Evolutionary conservation across 306 rosid species (phyloP), one percentile per base, ranked within the genome.

Genomic region (Quercus robur): DNA sequence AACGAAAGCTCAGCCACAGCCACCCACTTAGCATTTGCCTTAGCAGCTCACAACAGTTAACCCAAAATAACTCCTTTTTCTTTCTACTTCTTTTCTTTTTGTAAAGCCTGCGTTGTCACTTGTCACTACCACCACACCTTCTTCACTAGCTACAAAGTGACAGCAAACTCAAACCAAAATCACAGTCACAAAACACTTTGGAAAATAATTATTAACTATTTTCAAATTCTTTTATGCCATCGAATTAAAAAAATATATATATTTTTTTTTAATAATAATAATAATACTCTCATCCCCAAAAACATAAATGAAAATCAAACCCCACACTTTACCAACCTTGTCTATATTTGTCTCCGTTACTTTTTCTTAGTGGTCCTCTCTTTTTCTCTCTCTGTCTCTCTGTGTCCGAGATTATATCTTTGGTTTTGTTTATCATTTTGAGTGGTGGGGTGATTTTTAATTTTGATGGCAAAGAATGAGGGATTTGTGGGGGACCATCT

Each of bases 401-500:
- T 38, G 0, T 38, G 3, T 68, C 62, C 30, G 55, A 49, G 5
- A 17, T 59, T 55, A 49, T 8, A 21, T 35, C 55, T 75, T 75
- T 21, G 35, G 30, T 10, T 59, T 51, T 33, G 51, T 5, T 28
- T 4, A 59, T 23, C 14, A 23, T 12, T 46, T 23, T 3, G 6
- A 31, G 46, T 4, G 46, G 46, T 57, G 33, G 66, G 10, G 28
- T 41, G 30, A 75, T 3, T 28, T 55, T 11, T 26, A 10, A 54
- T 63, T 70, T 38, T 46, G 57, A 94, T 88, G 97, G 94, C 82
- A 56, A 82, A 86, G 56, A 87, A 83, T 28, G 84, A 85, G 33
- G 86, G 84, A 26, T 75, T 70, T 62, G 86, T 56, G 41, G 68
- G 88, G 87, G 94, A 90, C 86, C 86, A 92, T 76, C 81, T 83